Evolutionary conservation across 176 grass and related monocot genomes (phyloP).

Genomic region (Saccharum officinarum): DNA sequence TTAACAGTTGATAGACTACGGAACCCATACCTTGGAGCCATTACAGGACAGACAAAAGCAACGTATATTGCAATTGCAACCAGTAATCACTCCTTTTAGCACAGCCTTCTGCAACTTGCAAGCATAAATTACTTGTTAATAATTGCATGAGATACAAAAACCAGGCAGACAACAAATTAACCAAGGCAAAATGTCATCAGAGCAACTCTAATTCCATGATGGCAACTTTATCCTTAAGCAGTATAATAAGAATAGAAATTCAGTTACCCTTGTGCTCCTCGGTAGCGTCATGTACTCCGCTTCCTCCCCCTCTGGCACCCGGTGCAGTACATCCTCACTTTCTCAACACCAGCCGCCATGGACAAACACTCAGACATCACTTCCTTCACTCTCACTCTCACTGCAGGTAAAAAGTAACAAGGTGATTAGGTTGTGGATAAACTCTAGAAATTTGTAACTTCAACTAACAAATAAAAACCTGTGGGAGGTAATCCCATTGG

Average conservation of each 20-base stretch:
- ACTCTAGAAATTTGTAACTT: constrained; percentile 1
- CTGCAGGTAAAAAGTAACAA: constrained; percentile 48
- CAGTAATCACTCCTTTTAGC: constrained; percentile 66
- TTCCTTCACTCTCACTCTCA: constrained; percentile 91
- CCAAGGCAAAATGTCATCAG: not conserved
- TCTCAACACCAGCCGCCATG: too few species aligned
- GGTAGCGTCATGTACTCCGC: too few species aligned
- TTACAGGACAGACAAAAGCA: constrained; percentile 64
- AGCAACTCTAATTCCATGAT: not conserved
- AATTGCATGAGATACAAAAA: constrained; percentile 8
- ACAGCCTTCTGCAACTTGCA: constrained; percentile 57
- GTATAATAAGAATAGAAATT: too few species aligned
- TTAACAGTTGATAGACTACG: not conserved
- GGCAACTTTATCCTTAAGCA: not conserved
- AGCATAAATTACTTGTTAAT: constrained; percentile 28
- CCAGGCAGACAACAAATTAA: constrained; percentile 10
- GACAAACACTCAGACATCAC: constrained; percentile 27
- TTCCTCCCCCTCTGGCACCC: too few species aligned
- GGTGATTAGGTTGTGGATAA: constrained; percentile 26
- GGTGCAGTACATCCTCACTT: too few species aligned
- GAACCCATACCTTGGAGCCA: constrained; percentile 62
- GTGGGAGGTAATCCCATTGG: constrained; percentile 66
- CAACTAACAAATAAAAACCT: constrained; percentile 56
- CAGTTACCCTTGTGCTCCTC: too few species aligned
- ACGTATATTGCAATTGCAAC: constrained; percentile 58